A percentile compares a stretch with the other conserved stretches of the same genome.
These are phyloP conservation scores for Cyberlindnera meyerae DNA, from an alignment of 805 yeast species.

Conservation along the genomic window DNA sequence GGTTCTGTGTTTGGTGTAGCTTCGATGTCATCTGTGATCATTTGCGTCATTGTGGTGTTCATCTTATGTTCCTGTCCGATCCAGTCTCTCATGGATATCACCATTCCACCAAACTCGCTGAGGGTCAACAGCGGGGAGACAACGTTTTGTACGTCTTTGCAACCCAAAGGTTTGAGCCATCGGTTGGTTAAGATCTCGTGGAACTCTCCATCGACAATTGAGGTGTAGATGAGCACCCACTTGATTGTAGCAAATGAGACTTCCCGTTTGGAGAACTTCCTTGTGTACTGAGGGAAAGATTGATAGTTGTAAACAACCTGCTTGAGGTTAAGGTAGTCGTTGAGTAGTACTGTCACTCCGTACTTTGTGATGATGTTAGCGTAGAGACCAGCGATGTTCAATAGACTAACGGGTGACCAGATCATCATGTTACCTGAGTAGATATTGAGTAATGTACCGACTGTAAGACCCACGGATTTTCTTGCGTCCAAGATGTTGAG, in stretches of 20 bases:
- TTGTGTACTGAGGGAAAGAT: constrained; percentile 76
- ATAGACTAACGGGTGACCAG: constrained; percentile 70
- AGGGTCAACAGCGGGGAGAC: constrained; percentile 86
- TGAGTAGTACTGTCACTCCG: constrained; percentile 67
- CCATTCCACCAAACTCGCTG: constrained; percentile 95
- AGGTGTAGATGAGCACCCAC: constrained; percentile 87
- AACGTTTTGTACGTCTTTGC: constrained; percentile 65
- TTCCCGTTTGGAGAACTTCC: constrained; percentile 70
- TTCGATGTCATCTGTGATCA: constrained; percentile 36
- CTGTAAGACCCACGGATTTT: constrained; percentile 79
- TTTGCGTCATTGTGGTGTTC: constrained; percentile 42
- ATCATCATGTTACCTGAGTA: constrained; percentile 79
- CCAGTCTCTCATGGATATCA: constrained; percentile 89
- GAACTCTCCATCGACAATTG: constrained; percentile 90
- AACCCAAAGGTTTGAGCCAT: constrained; percentile 88
- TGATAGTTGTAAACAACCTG: constrained; percentile 91
- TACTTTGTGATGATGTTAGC: constrained; percentile 73
- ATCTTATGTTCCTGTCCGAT: constrained; percentile 62
- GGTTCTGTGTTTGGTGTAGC: constrained; percentile 19
- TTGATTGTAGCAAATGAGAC: constrained; percentile 72
- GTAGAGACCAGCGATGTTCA: constrained; percentile 80
- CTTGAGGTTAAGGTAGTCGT: constrained; percentile 85
- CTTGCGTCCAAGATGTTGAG: constrained; percentile 64
- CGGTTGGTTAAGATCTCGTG: constrained; percentile 83
- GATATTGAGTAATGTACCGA: constrained; percentile 75